These are phyloP conservation scores for Pleurotus tuoliensis DNA, from an alignment of 768 basidiomycete genomes.

Conservation along the genomic window DNA sequence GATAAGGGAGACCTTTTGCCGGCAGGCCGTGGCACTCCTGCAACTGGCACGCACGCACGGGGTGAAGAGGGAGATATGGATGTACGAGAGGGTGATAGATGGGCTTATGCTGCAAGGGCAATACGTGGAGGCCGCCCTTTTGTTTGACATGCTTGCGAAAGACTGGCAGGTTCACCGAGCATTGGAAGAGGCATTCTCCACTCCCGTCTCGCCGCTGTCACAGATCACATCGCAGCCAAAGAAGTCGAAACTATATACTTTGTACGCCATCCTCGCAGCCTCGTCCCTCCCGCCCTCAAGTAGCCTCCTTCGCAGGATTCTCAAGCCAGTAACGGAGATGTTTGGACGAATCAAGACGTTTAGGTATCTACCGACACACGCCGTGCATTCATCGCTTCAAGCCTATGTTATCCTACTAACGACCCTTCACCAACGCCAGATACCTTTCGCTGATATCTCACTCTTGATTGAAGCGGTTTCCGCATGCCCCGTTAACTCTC, in stretches of 20 bases:
- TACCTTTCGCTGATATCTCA: background rate
- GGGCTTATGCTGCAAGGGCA: background rate
- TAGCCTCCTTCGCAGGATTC: too few species aligned
- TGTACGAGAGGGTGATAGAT: background rate
- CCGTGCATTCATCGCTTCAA: background rate
- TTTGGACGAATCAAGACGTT: too few species aligned
- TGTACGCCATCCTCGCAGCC: background rate
- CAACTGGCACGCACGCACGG: background rate
- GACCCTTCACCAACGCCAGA: background rate
- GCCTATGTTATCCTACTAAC: background rate
- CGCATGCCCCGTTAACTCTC: background rate
- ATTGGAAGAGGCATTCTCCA: background rate
- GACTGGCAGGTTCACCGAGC: background rate
- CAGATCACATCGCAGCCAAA: background rate
- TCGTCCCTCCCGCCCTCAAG: too few species aligned
- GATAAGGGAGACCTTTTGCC: background rate
- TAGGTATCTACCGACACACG: background rate
- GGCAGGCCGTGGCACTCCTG: background rate
- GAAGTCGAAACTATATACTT: background rate
- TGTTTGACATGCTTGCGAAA: background rate
- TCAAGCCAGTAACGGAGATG: too few species aligned
- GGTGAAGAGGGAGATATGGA: slow-evolving; percentile 4
- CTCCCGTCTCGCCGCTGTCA: background rate
- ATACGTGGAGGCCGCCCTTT: background rate
- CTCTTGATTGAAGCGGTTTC: background rate